Evolutionary conservation across 208 protist genomes (phyloP).

Genomic region (Acanthamoeba lenticulata): DNA sequence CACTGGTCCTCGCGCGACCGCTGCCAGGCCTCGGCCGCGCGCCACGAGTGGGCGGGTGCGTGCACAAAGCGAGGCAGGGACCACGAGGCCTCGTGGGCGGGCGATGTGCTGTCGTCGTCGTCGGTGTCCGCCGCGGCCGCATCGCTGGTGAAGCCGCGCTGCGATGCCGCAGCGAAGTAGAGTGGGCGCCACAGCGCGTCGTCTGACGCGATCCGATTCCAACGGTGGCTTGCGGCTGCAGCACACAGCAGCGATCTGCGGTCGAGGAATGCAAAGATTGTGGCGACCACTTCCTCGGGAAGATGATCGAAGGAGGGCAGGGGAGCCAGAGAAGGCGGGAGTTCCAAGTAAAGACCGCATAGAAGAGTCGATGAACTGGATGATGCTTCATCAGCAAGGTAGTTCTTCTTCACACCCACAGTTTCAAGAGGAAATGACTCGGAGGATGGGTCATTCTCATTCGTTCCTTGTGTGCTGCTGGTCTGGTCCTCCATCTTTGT

Average conservation of each 20-base stretch:
- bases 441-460: no score
- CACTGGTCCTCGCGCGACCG: neutral
- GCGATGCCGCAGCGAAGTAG: neutral
- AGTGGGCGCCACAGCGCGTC: neutral
- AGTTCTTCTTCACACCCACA: no score
- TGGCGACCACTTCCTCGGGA: neutral
- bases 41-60: neutral
- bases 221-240: neutral
- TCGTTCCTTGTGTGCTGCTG: no score
- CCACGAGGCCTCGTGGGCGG: neutral
- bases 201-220: neutral
- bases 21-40: neutral
- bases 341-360: neutral
- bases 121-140: neutral
- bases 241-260: neutral
- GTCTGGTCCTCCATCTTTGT: neutral
- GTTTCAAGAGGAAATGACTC: no score
- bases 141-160: neutral
- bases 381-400: no score
- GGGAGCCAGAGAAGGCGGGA: neutral
- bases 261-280: conserved; percentile 13
- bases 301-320: neutral
- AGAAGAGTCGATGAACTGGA: neutral
- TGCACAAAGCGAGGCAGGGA: neutral
- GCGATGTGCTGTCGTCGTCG: neutral